Evolutionary conservation across 164 flowering plant genomes (phyloP).

Genomic region (Hamamelis virginiana): DNA sequence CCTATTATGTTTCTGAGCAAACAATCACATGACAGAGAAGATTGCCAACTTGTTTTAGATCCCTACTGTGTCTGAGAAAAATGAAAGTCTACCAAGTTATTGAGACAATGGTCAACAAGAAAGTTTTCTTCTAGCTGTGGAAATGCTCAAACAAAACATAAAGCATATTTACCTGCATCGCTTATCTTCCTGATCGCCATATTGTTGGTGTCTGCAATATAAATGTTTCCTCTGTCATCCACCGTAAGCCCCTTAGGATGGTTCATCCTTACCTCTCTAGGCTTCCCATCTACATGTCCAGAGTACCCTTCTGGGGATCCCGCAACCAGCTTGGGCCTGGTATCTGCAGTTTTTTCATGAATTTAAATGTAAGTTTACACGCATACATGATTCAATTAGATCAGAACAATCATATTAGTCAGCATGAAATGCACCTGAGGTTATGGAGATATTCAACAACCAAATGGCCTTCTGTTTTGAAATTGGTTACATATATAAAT

Average conservation of each 20-base stretch:
- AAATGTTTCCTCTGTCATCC: constrained; percentile 86
- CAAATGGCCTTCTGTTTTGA: too few relatives aligned
- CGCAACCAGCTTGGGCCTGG: constrained; percentile 78
- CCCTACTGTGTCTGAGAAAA: not conserved
- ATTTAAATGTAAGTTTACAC: not conserved
- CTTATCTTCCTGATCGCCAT: constrained; percentile 96
- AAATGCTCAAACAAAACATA: not conserved
- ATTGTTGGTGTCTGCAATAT: constrained; percentile 85
- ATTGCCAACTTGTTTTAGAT: not conserved
- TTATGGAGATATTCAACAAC: too few relatives aligned
- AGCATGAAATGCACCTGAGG: too few relatives aligned
- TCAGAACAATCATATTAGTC: too few relatives aligned
- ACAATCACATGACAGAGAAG: not conserved
- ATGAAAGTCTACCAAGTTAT: not conserved
- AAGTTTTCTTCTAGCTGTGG: not conserved
- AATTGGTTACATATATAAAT: too few relatives aligned
- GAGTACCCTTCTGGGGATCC: constrained; percentile 90
- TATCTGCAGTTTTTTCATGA: constrained; percentile 50
- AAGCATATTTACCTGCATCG: constrained; percentile 59
- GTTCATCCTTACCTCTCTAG: constrained; percentile 82
- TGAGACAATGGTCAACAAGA: not conserved
- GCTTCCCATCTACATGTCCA: constrained; percentile 93
- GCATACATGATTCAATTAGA: not conserved
- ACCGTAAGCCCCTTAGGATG: constrained; percentile 85
- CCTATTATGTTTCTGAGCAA: constrained; percentile 1